phyloP scores from a whole-genome alignment of 345 rosid genomes.

The Lenwebbia sp. region DNA sequence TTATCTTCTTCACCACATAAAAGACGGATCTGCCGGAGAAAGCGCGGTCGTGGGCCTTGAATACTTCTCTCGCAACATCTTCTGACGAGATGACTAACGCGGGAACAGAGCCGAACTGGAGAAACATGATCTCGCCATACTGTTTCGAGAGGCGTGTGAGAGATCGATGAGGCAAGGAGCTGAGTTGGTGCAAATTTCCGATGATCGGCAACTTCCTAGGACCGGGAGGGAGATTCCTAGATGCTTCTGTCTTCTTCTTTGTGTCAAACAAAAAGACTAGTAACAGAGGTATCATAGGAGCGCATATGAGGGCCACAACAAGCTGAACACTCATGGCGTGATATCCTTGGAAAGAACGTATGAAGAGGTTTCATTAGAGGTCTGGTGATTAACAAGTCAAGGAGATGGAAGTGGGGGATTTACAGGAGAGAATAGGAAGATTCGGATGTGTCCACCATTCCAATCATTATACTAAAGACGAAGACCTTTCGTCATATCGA shows the following conservation, averaged over 20 bases:
- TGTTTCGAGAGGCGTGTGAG: constrained; percentile 14
- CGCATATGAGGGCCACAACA: not conserved
- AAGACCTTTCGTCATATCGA: too few relatives aligned
- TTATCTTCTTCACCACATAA: constrained; percentile 1
- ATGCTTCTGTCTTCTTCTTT: not conserved
- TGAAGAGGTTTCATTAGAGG: not conserved
- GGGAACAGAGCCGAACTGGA: constrained; percentile 28
- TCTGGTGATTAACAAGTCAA: not conserved
- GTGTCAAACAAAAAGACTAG: not conserved
- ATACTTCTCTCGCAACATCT: constrained; percentile 16
- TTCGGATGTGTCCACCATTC: too few relatives aligned
- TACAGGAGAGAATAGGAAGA: not conserved
- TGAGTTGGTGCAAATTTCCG: constrained; percentile 30
- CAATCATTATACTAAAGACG: too few relatives aligned
- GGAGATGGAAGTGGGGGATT: not conserved
- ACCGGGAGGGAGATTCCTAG: constrained; percentile 18
- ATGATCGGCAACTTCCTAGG: constrained; percentile 24
- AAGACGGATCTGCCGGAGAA: constrained; percentile 22
- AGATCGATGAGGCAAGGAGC: constrained; percentile 13
- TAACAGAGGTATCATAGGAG: not conserved
- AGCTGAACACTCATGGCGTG: not conserved
- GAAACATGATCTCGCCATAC: constrained; percentile 29
- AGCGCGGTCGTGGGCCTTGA: constrained; percentile 25
- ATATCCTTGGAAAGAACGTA: not conserved
- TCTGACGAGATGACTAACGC: constrained; percentile 29